Conservation (phyloP, 1,139 yeast species). For the Candida pseudocylindracea region DNA sequence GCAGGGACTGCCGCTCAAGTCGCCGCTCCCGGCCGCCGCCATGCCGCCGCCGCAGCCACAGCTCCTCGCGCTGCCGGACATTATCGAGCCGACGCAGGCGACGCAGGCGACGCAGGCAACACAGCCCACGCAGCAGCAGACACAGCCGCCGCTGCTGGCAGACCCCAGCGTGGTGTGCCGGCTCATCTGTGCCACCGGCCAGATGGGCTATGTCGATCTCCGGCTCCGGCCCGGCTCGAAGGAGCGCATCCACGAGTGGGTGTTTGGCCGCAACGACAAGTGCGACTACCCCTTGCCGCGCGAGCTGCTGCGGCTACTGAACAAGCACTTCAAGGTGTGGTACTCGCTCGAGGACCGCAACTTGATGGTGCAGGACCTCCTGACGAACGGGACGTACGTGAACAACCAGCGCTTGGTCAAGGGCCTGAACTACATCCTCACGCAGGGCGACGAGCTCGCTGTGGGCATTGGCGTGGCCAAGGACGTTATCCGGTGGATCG, state of each 20-base stretch:
- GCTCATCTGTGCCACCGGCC: constrained; percentile 51
- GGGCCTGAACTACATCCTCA: constrained; percentile 61
- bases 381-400: constrained; percentile 82
- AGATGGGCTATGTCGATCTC: constrained; percentile 21
- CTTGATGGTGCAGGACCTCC: constrained; percentile 43
- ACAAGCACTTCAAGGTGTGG: constrained; percentile 59
- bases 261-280: constrained; percentile 53
- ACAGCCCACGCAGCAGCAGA: constrained; percentile 42
- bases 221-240: constrained; percentile 6
- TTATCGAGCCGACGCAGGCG: constrained; percentile 11
- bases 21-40: too few species aligned
- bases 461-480: constrained; percentile 64
- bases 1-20: too few species aligned
- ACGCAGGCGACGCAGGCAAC: constrained; percentile 39
- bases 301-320: constrained; percentile 50
- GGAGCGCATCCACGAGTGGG: constrained; percentile 28
- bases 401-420: constrained; percentile 55
- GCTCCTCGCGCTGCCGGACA: too few species aligned
- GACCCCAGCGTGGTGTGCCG: constrained; percentile 17
- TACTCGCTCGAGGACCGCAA: constrained; percentile 27
- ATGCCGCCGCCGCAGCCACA: too few species aligned
- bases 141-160: too few species aligned
- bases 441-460: constrained; percentile 82
- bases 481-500: constrained; percentile 56
- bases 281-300: constrained; percentile 33